A percentile compares a stretch with the other conserved stretches of the same genome.
These are phyloP conservation scores for Pyrus hybrid DNA, from an alignment of 331 rosid genomes.

Conservation along the genomic window DNA sequence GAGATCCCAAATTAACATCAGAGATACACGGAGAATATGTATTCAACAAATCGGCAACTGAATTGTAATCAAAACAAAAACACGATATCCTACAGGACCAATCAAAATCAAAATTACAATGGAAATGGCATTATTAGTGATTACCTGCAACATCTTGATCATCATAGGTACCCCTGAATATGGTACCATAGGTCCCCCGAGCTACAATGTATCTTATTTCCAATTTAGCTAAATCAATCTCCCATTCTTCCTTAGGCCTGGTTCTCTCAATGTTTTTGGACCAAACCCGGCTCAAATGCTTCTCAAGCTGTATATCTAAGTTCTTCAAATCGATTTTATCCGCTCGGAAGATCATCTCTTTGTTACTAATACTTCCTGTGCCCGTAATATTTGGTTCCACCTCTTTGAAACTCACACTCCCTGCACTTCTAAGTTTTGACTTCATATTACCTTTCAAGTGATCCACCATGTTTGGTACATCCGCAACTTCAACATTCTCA, in stretches of 20 bases:
- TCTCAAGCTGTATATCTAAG: conserved; percentile 73
- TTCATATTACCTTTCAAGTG: conserved; percentile 12
- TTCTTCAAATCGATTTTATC: no score
- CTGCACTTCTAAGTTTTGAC: conserved; percentile 9
- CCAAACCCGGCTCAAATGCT: conserved; percentile 68
- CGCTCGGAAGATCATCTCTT: no score
- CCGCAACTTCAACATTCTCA: conserved; percentile 19
- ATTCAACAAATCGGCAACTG: not conserved
- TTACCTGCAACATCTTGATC: conserved; percentile 87
- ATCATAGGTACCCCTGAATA: conserved; percentile 70
- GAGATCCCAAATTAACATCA: not conserved
- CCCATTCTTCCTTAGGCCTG: conserved; percentile 75
- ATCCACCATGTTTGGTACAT: conserved; percentile 18
- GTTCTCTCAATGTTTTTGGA: conserved; percentile 25
- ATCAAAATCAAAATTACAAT: not conserved
- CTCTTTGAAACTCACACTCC: conserved; percentile 34
- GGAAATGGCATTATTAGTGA: not conserved
- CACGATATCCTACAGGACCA: not conserved
- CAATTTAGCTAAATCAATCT: conserved; percentile 67
- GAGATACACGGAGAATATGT: not conserved
- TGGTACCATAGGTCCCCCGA: conserved; percentile 67
- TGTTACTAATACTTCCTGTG: conserved; percentile 31
- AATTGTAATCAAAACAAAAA: not conserved
- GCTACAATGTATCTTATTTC: conserved; percentile 49
- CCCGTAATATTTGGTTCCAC: conserved; percentile 19